Evolutionary conservation across 352 stramenopile genomes (phyloP), one percentile per base, ranked within the genome.

Genomic region (Pythium graminicola): DNA sequence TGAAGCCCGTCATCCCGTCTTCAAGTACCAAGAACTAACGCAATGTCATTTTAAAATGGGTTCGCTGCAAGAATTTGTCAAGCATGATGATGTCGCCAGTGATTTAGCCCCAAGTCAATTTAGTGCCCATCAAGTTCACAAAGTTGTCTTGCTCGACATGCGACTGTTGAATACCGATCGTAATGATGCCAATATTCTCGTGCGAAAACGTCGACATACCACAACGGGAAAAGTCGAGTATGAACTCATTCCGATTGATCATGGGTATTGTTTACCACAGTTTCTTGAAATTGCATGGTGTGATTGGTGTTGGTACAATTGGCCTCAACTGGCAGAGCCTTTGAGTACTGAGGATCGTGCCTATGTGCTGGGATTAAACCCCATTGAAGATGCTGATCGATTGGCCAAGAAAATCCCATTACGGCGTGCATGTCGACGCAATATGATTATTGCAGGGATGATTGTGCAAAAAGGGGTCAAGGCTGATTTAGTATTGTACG

Each of bases 291-390:
- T 99, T 23, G 96, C 85, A 19, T 98, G 95, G 91, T 98, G 96
- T 61, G 95, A 98, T 68, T 99, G 95, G 96, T 98, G 94, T 60
- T 99, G 96, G 96, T 93, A 98, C 47, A 95, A 98, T 65, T 99
- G 95, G 93, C 90, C 93, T 8, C 95, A 99, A 65, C 72, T 93
- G 24, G 59, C 75, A 27, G 50, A 95, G 29, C 75, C 81, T 8
- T 55, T 92, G 29, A 89, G 76, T 22, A 54, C 62, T 6, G 67
- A 75, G 10, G 76, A 92, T 24, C 67, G 70, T 16, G 51, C 69
- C 24, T 93, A 93, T 48, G 64, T 90, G 31, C 48, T 91, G 7
- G 73, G 55, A 11, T 51, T 91, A 22, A 85, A 71, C 11, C 70
- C 76, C 6, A 55, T 73, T 1, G 62, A 83, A 16, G 82, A 93